These are phyloP conservation scores for Entomortierella beljakovae DNA, from an alignment of 192 early-diverging fungal genomes.

Conservation along the genomic window DNA sequence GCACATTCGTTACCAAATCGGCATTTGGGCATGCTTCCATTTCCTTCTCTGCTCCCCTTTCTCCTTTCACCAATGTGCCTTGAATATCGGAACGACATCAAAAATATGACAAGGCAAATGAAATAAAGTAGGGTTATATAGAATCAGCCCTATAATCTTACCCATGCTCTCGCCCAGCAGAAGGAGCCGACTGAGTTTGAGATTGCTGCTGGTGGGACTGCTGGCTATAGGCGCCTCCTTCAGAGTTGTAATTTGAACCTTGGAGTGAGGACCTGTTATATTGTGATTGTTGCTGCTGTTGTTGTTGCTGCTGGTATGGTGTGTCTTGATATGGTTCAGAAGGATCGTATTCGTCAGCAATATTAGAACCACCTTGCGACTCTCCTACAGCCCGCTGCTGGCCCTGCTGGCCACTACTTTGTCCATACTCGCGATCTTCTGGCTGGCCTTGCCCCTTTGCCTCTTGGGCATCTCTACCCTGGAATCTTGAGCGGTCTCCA, in stretches of 20 bases:
- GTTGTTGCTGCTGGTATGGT: constrained; percentile 14
- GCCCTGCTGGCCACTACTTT: background rate
- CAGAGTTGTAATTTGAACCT: constrained; percentile 5
- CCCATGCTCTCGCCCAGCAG: constrained; percentile 43
- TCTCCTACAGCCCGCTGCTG: background rate
- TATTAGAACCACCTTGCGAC: background rate
- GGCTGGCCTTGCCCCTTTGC: background rate
- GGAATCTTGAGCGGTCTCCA: constrained; percentile 20
- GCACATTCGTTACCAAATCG: too few relatives aligned
- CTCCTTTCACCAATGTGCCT: too few relatives aligned
- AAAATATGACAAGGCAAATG: background rate
- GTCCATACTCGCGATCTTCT: constrained; percentile 7
- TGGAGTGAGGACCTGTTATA: background rate
- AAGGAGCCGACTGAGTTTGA: constrained; percentile 12
- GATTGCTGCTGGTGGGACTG: constrained; percentile 15
- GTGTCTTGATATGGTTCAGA: constrained; percentile 19
- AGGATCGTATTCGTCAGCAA: constrained; percentile 25
- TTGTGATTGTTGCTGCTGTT: constrained; percentile 14
- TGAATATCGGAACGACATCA: background rate
- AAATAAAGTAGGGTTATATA: background rate
- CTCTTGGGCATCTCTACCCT: constrained; percentile 9
- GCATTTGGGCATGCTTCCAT: too few relatives aligned
- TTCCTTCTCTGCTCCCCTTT: too few relatives aligned
- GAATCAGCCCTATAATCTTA: constrained; percentile 10
- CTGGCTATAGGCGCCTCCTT: constrained; percentile 3